Evolutionary conservation across 257 asterid genomes (phyloP).

Genomic region (Solanum lycopersicoides): DNA sequence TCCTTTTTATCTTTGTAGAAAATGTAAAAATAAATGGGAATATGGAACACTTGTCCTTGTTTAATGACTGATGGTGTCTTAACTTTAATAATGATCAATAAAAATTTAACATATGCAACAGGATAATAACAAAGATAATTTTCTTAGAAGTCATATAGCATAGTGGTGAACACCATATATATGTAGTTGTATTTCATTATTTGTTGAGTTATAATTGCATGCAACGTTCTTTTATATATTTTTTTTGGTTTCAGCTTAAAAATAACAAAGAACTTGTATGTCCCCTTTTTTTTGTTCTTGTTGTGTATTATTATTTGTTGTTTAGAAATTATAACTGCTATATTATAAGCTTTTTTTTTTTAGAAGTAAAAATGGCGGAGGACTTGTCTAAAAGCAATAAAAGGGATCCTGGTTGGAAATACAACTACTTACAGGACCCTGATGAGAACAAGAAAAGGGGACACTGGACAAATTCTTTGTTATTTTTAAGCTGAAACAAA

Average conservation of each 20-base stretch:
- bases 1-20: not conserved
- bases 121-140: not conserved
- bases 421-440: too few relatives aligned
- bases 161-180: not conserved
- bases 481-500: not conserved
- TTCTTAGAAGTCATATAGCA: not conserved
- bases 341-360: too few relatives aligned
- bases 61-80: not conserved
- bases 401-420: too few relatives aligned
- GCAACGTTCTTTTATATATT: not conserved
- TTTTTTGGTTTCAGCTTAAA: too few relatives aligned
- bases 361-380: too few relatives aligned
- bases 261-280: not conserved
- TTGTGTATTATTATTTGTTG: not conserved
- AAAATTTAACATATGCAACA: too few relatives aligned
- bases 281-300: not conserved
- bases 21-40: not conserved
- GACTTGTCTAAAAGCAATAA: too few relatives aligned
- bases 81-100: not conserved
- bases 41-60: too few relatives aligned
- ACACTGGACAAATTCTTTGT: not conserved
- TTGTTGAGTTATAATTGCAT: not conserved
- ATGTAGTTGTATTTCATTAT: not conserved
- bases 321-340: too few relatives aligned
- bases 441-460: not conserved